These are phyloP conservation scores for Thielaviopsis populi DNA, from an alignment of 2,329 filamentous ascomycete genomes.

Conservation along the genomic window DNA sequence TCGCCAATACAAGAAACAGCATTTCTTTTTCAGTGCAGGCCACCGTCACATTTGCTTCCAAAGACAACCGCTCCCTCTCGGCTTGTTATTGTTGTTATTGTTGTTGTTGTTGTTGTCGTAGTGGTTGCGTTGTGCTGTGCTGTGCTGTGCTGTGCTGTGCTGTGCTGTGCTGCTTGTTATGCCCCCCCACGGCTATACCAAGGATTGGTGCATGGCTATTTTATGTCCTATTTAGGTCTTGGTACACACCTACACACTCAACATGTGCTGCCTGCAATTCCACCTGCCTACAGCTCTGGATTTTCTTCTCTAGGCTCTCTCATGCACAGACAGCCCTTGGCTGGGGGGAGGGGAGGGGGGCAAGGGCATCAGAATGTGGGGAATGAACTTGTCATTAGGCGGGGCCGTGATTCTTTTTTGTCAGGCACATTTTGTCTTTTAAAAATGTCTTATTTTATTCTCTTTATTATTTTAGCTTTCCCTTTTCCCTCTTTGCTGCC, in stretches of 20 bases:
- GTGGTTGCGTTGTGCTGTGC: no score
- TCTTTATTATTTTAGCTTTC: not conserved
- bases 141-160: no score
- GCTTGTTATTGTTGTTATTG: not conserved
- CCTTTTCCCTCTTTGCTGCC: not conserved
- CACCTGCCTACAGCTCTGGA: no score
- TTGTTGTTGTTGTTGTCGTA: not conserved
- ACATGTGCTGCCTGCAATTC: not conserved
- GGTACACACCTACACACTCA: not conserved
- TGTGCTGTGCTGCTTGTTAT: not conserved
- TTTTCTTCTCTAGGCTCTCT: not conserved
- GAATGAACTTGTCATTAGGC: not conserved
- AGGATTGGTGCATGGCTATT: not conserved
- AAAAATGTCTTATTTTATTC: not conserved
- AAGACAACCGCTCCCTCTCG: not conserved
- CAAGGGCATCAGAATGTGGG: not conserved
- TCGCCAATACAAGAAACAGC: not conserved
- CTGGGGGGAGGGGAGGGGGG: not conserved
- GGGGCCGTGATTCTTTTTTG: not conserved
- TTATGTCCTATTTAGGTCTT: not conserved
- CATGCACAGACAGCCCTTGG: not conserved
- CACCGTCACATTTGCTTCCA: not conserved
- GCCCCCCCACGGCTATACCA: slow-evolving; percentile 1
- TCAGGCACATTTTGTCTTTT: not conserved
- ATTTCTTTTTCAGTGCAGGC: not conserved